Evolutionary conservation across 768 basidiomycete genomes (phyloP), one percentile per base, ranked within the genome.

Genomic region (Cyclocybe aegerita): DNA sequence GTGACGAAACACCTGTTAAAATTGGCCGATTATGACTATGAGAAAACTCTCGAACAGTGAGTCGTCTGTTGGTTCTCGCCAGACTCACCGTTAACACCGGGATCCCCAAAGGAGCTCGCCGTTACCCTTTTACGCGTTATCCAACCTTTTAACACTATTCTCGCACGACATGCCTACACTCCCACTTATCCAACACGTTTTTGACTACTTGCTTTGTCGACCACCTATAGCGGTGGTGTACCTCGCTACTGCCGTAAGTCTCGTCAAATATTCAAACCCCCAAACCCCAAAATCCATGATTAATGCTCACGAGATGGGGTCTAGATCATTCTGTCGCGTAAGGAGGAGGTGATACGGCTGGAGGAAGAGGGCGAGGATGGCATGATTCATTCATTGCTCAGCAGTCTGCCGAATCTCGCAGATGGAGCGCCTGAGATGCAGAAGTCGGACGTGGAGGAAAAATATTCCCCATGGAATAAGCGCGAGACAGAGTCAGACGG

Each of bases 91-190:
- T 4, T 42, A 45, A 48, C 23, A 16, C 55, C 35, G 35, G 11
- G 23, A 1, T 38, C 9, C 14, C 53, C 33, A 37, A 32, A 91
- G 88, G 46, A 80, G 77, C 23, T 81, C 89, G 0, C 90, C 89
- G 0, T 74, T 95, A 1, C 94, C 94, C 0, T 96, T 93, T 62
- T 91, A 88, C 63, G 90, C 93, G 0, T 79, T 98, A 12, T 90
- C 93, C 4, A 90, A 93, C 69, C 81, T 97, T 31, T 74, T 98
- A 32, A 96, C 93, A 0, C 78, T 96, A 30, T 93, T 98, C 70
- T 85, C 94, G 9, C 94, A 98, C 65, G 93, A 97, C 58, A 79
- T 93, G 49, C 91, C 94, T 7, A 90, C 89, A 2, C 78, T 96
- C n/a, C 80, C 87, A 4, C 83, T 94, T 35, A 88, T 93, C 23